phyloP scores from a whole-genome alignment of 2,329 filamentous ascomycete species.

The Dactylellina parvicollis region DNA sequence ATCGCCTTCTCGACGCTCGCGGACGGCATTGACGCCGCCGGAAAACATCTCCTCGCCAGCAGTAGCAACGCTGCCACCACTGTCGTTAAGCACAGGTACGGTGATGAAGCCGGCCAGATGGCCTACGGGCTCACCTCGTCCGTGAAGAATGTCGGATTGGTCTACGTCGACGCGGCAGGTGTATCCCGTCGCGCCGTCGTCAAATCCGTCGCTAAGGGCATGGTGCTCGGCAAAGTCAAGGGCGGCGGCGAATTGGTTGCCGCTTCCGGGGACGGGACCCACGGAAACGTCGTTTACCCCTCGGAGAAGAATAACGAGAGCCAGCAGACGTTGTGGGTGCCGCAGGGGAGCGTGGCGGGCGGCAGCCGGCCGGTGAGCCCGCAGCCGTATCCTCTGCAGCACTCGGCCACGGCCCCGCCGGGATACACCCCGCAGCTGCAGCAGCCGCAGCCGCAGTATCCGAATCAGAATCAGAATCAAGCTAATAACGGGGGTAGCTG shows the following conservation, averaged over 20 bases:
- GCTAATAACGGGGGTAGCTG: slow-evolving; percentile 37
- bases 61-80: slow-evolving; percentile 81
- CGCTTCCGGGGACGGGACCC: slow-evolving; percentile 69
- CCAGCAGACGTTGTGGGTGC: slow-evolving; percentile 50
- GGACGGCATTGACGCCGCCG: slow-evolving; percentile 90
- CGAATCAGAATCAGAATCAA: too few species aligned
- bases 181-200: slow-evolving; percentile 89
- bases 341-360: slow-evolving; percentile 28
- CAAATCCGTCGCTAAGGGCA: slow-evolving; percentile 95
- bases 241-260: slow-evolving; percentile 79
- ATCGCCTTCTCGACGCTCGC: slow-evolving; percentile 96
- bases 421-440: slow-evolving; percentile 40
- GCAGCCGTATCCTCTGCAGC: slow-evolving; percentile 37
- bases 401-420: slow-evolving; percentile 41
- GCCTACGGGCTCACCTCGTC: slow-evolving; percentile 80
- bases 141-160: slow-evolving; percentile 93
- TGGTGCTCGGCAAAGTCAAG: slow-evolving; percentile 84
- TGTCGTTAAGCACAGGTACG: slow-evolving; percentile 89
- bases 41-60: slow-evolving; percentile 78
- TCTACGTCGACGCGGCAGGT: slow-evolving; percentile 95
- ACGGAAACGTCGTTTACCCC: slow-evolving; percentile 59
- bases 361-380: slow-evolving; percentile 41
- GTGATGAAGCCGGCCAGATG: slow-evolving; percentile 81
- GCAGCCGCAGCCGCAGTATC: slow-evolving; percentile 14
- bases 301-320: slow-evolving; percentile 52